Evolutionary conservation across 768 basidiomycete genomes (phyloP).

Genomic region (Sutorius australiensis): DNA sequence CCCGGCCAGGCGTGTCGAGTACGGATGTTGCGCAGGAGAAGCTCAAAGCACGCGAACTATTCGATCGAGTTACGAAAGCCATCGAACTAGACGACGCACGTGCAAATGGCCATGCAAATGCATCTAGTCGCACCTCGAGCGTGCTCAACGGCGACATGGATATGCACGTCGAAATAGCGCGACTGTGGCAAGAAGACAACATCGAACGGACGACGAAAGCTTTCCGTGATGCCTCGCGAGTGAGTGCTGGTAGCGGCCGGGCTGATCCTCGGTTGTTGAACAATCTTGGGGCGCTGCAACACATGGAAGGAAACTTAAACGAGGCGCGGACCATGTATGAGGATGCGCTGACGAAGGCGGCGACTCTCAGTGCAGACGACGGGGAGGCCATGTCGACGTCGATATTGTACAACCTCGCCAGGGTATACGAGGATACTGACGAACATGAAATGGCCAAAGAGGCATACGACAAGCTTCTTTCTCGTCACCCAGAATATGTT

Average conservation of each 20-base stretch:
- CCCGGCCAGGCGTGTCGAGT: constrained; percentile 73
- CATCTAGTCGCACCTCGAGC: constrained; percentile 39
- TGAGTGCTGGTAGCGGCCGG: constrained; percentile 49
- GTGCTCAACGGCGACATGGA: constrained; percentile 75
- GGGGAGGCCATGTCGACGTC: constrained; percentile 76
- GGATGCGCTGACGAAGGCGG: constrained; percentile 60
- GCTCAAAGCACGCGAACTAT: constrained; percentile 71
- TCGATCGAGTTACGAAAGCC: constrained; percentile 69
- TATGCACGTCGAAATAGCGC: constrained; percentile 87
- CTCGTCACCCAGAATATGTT: constrained; percentile 92
- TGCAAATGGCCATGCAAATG: constrained; percentile 36
- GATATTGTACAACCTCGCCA: constrained; percentile 86
- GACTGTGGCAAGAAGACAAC: constrained; percentile 81
- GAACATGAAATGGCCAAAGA: constrained; percentile 71
- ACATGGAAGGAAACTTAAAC: constrained; percentile 57
- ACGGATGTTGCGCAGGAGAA: constrained; percentile 72
- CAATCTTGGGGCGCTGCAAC: constrained; percentile 73
- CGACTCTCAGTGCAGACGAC: constrained; percentile 40
- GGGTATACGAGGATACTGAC: constrained; percentile 85
- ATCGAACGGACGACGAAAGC: constrained; percentile 70
- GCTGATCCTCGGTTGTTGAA: constrained; percentile 70
- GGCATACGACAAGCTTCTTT: constrained; percentile 82
- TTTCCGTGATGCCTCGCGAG: constrained; percentile 66
- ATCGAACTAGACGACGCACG: constrained; percentile 60
- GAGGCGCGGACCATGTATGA: constrained; percentile 70